phyloP scores from a whole-genome alignment of 495 filamentous ascomycete genomes.

The Platismatia glauca region DNA sequence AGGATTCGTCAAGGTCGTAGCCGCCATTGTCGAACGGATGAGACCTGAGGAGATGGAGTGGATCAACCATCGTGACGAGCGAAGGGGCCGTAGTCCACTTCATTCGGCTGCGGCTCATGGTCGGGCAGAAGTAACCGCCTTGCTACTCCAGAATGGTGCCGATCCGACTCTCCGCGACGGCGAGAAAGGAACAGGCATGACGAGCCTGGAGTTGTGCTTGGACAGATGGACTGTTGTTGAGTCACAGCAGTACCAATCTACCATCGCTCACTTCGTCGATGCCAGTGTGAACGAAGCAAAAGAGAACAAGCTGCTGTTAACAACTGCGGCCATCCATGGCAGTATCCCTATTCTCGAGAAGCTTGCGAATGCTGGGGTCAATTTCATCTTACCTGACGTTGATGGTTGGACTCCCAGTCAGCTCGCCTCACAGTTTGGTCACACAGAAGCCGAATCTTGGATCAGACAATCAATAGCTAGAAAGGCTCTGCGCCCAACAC shows the following conservation, averaged over 20 bases:
- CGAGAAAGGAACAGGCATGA: constrained; percentile 5
- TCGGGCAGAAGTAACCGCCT: constrained; percentile 8
- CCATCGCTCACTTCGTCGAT: constrained; percentile 7
- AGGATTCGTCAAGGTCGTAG: too few relatives aligned
- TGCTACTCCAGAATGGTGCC: constrained; percentile 11
- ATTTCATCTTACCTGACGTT: constrained; percentile 7
- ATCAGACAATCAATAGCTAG: constrained; percentile 8
- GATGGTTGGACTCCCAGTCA: constrained; percentile 13
- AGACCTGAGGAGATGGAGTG: constrained; percentile 11
- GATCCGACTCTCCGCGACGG: constrained; percentile 7
- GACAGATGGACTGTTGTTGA: constrained; percentile 9
- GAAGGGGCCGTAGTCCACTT: constrained; percentile 19
- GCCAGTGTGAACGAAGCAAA: constrained; percentile 5
- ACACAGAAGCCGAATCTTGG: constrained; percentile 5
- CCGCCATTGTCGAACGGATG: constrained; percentile 15
- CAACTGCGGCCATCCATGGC: constrained; percentile 6
- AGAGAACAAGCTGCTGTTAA: constrained; percentile 6
- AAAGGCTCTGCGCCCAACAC: constrained; percentile 3
- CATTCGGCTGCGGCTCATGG: constrained; percentile 19
- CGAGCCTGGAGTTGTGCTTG: constrained; percentile 10
- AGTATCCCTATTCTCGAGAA: too few relatives aligned
- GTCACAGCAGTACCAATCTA: constrained; percentile 4
- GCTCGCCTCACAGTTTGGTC: constrained; percentile 10
- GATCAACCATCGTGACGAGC: constrained; percentile 16
- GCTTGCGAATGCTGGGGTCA: neutral